Evolutionary conservation across 2,329 filamentous ascomycete species (phyloP).

Genomic region (Onygenales sp.): DNA sequence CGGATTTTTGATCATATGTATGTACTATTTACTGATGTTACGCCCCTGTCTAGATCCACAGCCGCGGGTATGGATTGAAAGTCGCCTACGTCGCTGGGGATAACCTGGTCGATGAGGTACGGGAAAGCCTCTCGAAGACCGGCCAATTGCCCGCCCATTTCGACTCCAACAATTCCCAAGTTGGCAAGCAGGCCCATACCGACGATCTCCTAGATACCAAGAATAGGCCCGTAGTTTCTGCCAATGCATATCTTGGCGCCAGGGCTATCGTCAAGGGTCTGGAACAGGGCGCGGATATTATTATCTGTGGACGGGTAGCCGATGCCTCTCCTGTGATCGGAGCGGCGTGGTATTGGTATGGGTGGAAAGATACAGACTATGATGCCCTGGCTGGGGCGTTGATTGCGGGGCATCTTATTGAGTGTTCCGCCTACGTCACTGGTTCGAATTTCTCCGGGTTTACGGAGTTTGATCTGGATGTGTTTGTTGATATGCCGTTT

Average conservation of each 20-base stretch:
- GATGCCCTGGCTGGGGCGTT: constrained; percentile 41
- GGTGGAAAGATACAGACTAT: constrained; percentile 40
- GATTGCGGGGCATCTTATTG: constrained; percentile 19
- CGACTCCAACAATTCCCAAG: constrained; percentile 29
- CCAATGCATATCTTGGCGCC: constrained; percentile 46
- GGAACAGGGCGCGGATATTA: constrained; percentile 35
- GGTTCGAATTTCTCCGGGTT: constrained; percentile 41
- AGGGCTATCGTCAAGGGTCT: constrained; percentile 39
- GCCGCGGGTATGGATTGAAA: constrained; percentile 27
- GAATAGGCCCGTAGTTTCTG: constrained; percentile 32
- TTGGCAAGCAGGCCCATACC: constrained; percentile 25
- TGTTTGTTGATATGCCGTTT: constrained; percentile 36
- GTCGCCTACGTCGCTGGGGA: constrained; percentile 40
- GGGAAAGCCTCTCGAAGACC: constrained; percentile 22
- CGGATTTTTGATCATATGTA: background rate
- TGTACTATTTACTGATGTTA: background rate
- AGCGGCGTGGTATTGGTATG: constrained; percentile 47
- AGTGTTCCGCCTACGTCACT: constrained; percentile 19
- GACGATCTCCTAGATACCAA: constrained; percentile 29
- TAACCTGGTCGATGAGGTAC: constrained; percentile 29
- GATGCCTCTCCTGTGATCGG: constrained; percentile 47
- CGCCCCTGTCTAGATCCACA: constrained; percentile 17
- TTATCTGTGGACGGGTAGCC: constrained; percentile 41
- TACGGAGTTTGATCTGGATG: constrained; percentile 30
- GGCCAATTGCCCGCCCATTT: constrained; percentile 30